These are phyloP conservation scores for Aureobasidium melanogenum DNA, from an alignment of 2,329 filamentous ascomycete genomes.

Conservation along the genomic window DNA sequence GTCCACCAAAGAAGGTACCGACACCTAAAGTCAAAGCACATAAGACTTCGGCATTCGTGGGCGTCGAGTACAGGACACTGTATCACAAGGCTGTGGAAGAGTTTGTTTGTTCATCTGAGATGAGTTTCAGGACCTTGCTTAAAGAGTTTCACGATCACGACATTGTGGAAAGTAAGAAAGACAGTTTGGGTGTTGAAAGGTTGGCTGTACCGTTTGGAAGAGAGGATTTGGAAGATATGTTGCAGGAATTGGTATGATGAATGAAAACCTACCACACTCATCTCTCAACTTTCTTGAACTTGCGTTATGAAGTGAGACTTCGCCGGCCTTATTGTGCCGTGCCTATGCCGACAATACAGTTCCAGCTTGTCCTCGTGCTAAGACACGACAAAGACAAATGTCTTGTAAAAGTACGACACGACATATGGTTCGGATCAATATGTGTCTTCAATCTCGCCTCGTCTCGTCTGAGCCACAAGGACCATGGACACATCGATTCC, in stretches of 20 bases:
- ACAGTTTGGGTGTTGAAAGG: slow-evolving; percentile 75
- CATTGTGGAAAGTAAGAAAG: slow-evolving; percentile 85
- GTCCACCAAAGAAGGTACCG: slow-evolving; percentile 8
- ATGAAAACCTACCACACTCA: background rate
- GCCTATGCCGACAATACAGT: background rate
- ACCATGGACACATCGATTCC: background rate
- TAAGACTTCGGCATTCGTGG: slow-evolving; percentile 34
- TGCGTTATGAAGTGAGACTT: too few relatives aligned
- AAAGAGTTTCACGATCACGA: slow-evolving; percentile 99
- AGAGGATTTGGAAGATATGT: slow-evolving; percentile 78
- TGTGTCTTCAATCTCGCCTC: too few relatives aligned
- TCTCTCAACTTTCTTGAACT: too few relatives aligned
- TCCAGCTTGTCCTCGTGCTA: background rate
- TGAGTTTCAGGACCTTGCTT: slow-evolving; percentile 85
- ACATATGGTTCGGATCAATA: too few relatives aligned
- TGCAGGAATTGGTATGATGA: slow-evolving; percentile 60
- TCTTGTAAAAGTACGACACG: background rate
- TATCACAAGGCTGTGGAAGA: slow-evolving; percentile 96
- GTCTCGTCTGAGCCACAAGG: background rate
- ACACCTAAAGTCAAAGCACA: background rate
- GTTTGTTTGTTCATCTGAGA: slow-evolving; percentile 93
- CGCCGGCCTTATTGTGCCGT: background rate
- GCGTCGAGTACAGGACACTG: slow-evolving; percentile 80
- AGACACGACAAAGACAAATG: background rate
- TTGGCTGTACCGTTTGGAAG: slow-evolving; percentile 76